A percentile compares a stretch with the other conserved stretches of the same genome.
Evolutionary conservation across 768 basidiomycete species (phyloP).

Genomic region (Pisolithus tinctorius): DNA sequence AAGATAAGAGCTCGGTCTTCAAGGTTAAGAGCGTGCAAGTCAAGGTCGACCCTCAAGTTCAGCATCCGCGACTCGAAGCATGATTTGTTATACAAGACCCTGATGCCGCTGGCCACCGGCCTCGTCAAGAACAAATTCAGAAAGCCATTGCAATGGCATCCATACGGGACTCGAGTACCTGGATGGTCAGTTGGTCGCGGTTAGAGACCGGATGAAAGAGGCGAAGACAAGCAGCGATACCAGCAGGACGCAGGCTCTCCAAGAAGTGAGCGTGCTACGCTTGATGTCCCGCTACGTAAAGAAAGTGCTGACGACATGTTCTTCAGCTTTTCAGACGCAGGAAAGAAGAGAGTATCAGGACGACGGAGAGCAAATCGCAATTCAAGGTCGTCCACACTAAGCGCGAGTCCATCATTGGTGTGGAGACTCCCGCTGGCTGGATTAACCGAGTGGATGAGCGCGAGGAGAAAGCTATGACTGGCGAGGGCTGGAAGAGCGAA

Average conservation of each 20-base stretch:
- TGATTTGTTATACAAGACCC: conserved; percentile 79
- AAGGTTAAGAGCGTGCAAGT: conserved; percentile 64
- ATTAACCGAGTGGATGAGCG: conserved; percentile 47
- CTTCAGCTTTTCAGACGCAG: conserved; percentile 54
- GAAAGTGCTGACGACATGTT: background rate
- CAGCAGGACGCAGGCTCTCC: conserved; percentile 46
- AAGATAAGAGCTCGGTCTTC: conserved; percentile 66
- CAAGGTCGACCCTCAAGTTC: conserved; percentile 87
- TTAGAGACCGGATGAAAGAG: conserved; percentile 72
- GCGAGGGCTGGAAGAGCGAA: conserved; percentile 49
- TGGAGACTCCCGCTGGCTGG: conserved; percentile 68
- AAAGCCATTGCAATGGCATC: conserved; percentile 58
- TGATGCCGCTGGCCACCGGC: conserved; percentile 71
- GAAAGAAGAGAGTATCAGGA: conserved; percentile 36
- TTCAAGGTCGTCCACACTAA: conserved; percentile 79
- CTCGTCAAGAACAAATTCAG: conserved; percentile 71
- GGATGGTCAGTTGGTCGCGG: conserved; percentile 84
- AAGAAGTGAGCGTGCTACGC: conserved; percentile 37
- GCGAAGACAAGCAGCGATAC: conserved; percentile 41
- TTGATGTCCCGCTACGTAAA: background rate
- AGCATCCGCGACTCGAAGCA: conserved; percentile 89
- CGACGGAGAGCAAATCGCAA: conserved; percentile 46
- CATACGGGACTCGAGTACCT: conserved; percentile 79
- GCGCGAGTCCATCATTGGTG: conserved; percentile 58
- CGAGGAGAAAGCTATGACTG: conserved; percentile 35